These are phyloP conservation scores for Zarea fungicola DNA, from an alignment of 2,329 filamentous ascomycete genomes.

Conservation along the genomic window DNA sequence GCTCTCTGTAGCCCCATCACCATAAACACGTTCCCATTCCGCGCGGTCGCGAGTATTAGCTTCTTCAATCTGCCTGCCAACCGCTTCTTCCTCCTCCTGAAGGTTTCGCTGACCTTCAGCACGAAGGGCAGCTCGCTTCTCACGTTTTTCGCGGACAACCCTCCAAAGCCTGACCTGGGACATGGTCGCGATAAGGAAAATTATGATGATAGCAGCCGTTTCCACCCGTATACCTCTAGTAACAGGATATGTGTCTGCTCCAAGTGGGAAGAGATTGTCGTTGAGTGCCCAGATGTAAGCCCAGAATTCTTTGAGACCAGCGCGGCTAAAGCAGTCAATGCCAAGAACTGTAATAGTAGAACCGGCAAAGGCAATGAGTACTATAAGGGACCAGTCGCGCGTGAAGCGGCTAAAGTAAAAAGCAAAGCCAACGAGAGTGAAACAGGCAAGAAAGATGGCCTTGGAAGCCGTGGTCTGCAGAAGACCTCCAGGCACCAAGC, in stretches of 20 bases:
- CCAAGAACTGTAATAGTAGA: slow-evolving; percentile 75
- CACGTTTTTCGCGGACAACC: slow-evolving; percentile 60
- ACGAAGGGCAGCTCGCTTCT: slow-evolving; percentile 45
- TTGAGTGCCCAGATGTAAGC: slow-evolving; percentile 86
- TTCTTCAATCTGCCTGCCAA: slow-evolving; percentile 62
- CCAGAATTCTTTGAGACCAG: slow-evolving; percentile 97
- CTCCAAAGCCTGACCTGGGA: slow-evolving; percentile 87
- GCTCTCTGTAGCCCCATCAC: slow-evolving; percentile 45
- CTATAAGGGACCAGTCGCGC: slow-evolving; percentile 71
- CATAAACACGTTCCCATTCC: slow-evolving; percentile 76
- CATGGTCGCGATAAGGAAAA: slow-evolving; percentile 69
- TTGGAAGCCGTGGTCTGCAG: slow-evolving; percentile 58
- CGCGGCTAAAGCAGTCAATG: slow-evolving; percentile 83
- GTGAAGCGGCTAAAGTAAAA: slow-evolving; percentile 76
- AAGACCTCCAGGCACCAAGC: slow-evolving; percentile 69
- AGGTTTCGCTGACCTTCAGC: slow-evolving; percentile 49
- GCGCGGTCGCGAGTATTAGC: slow-evolving; percentile 55
- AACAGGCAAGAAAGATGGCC: slow-evolving; percentile 68
- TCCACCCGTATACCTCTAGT: slow-evolving; percentile 85
- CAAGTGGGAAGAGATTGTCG: slow-evolving; percentile 69
- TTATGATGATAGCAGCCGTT: slow-evolving; percentile 68
- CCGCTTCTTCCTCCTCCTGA: slow-evolving; percentile 62
- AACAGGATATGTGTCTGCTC: slow-evolving; percentile 73
- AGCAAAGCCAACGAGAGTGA: slow-evolving; percentile 64
- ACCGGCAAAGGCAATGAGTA: slow-evolving; percentile 72